Conservation (phyloP, 176 grass and related monocot species). For the Ampelocalamus luodianensis region DNA sequence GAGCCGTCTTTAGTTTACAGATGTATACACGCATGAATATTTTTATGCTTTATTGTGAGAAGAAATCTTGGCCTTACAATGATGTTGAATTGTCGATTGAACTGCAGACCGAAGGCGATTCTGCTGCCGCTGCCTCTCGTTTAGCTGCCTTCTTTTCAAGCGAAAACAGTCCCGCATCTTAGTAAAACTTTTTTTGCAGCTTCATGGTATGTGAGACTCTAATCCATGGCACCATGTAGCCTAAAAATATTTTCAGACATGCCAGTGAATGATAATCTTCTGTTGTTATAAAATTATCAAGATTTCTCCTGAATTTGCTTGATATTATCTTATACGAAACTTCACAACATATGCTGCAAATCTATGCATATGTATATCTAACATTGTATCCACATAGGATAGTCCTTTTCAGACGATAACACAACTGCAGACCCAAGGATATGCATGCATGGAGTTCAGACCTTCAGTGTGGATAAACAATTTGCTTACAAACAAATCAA, state of each 20-base stretch:
- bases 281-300: not conserved
- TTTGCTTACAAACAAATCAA: not conserved
- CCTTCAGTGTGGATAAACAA: slow-evolving; percentile 29
- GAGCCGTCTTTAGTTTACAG: not conserved
- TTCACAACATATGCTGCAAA: slow-evolving; percentile 8
- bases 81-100: not conserved
- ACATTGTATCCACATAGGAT: not conserved
- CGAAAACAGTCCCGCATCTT: not conserved
- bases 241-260: not conserved
- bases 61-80: not conserved
- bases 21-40: slow-evolving; percentile 1
- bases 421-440: slow-evolving; percentile 10
- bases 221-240: not conserved
- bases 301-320: not conserved
- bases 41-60: not conserved
- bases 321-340: not conserved
- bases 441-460: slow-evolving; percentile 16
- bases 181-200: not conserved
- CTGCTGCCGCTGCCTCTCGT: not conserved
- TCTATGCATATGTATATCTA: not conserved
- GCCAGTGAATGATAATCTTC: not conserved
- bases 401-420: slow-evolving; percentile 30
- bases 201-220: not conserved
- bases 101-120: not conserved
- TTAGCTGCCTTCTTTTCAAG: not conserved